These are phyloP conservation scores for Heteromeles arbutifolia DNA, from an alignment of 306 rosid genomes.

Conservation along the genomic window DNA sequence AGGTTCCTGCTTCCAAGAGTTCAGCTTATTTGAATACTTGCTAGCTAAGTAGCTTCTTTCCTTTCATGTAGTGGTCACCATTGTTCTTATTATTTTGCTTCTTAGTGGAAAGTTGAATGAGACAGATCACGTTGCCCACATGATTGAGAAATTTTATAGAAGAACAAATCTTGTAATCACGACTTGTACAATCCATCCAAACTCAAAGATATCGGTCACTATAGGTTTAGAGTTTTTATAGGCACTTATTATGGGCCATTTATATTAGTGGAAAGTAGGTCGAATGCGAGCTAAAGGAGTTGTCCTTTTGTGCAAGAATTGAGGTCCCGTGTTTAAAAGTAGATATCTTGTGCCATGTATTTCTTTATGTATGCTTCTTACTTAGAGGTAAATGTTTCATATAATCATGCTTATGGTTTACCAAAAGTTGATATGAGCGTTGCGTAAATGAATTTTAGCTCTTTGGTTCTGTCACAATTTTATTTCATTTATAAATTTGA, in stretches of 20 bases:
- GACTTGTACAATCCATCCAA: not conserved
- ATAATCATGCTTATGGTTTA: too few relatives aligned
- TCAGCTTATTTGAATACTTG: not conserved
- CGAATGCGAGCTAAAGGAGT: not conserved
- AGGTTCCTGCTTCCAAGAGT: not conserved
- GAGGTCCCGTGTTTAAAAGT: not conserved
- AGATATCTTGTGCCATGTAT: not conserved
- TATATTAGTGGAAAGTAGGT: not conserved
- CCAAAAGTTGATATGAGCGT: not conserved
- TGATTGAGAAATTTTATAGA: not conserved
- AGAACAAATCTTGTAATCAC: not conserved
- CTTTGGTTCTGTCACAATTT: not conserved
- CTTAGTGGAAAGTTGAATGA: not conserved
- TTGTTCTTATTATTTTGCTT: not conserved
- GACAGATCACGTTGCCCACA: not conserved
- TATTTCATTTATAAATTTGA: not conserved
- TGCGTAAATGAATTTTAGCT: not conserved
- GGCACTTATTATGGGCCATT: not conserved
- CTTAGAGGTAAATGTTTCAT: not conserved
- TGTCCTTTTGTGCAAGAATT: not conserved
- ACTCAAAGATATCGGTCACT: not conserved
- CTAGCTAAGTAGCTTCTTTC: not conserved
- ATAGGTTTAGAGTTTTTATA: not conserved
- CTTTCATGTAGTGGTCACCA: not conserved
- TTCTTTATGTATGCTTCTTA: not conserved